phyloP scores from a whole-genome alignment of 768 basidiomycete species.

The Trametes meyenii region DNA sequence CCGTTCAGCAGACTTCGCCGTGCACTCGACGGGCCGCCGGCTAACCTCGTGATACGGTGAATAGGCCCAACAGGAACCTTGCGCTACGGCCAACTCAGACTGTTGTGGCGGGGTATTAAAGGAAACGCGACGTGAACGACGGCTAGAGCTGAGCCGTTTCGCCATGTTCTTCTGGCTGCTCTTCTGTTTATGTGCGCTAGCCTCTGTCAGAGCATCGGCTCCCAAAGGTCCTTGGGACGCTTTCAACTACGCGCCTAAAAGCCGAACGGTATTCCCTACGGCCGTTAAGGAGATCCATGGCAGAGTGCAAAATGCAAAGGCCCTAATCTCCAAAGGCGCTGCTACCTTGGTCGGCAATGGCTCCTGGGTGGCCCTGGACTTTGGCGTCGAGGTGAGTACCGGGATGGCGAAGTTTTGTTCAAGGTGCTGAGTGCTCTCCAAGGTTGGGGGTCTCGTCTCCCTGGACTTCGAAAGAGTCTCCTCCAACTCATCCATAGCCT shows the following conservation, averaged over 20 bases:
- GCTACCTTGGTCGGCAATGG: constrained; percentile 45
- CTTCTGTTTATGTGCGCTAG: not conserved
- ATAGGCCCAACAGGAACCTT: not conserved
- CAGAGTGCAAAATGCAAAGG: constrained; percentile 35
- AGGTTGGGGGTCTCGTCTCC: constrained; percentile 59
- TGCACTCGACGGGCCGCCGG: constrained; percentile 14
- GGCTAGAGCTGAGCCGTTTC: too few relatives aligned
- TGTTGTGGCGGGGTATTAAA: not conserved
- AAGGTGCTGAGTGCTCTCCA: not conserved
- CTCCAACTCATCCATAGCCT: constrained; percentile 42
- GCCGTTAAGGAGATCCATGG: constrained; percentile 45
- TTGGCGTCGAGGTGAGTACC: constrained; percentile 50
- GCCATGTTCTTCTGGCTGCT: constrained; percentile 10
- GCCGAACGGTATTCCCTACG: constrained; percentile 48
- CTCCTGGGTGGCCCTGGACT: constrained; percentile 57
- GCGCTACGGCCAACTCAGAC: not conserved
- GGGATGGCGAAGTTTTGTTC: not conserved
- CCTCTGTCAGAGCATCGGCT: constrained; percentile 31
- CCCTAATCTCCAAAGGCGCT: constrained; percentile 40
- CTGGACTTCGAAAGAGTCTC: constrained; percentile 44
- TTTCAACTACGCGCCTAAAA: constrained; percentile 53
- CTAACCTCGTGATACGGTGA: constrained; percentile 11
- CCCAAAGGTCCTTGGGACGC: constrained; percentile 54
- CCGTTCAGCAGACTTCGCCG: constrained; percentile 18
- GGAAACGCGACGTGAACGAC: not conserved